Conservation (phyloP, 495 filamentous ascomycete genomes). For the Eremomyces bilateralis region DNA sequence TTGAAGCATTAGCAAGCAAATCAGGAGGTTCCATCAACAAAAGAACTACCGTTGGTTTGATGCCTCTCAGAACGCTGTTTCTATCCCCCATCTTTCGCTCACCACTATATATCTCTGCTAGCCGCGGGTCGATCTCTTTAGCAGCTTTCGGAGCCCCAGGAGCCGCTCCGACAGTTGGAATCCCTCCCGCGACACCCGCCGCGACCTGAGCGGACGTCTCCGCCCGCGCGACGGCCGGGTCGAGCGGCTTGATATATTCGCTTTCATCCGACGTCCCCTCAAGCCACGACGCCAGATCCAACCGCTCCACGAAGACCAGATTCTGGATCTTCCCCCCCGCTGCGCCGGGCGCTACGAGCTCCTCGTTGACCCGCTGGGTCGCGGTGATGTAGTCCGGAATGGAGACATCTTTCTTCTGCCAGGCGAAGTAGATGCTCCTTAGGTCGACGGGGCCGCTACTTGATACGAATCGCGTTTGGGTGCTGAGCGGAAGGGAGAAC, state of each 20-base stretch:
- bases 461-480: slow-evolving; percentile 66
- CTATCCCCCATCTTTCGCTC: slow-evolving; percentile 83
- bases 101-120: slow-evolving; percentile 72
- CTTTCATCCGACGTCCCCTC: slow-evolving; percentile 72
- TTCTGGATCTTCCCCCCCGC: slow-evolving; percentile 46
- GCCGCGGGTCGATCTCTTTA: slow-evolving; percentile 52
- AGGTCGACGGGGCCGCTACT: slow-evolving; percentile 58
- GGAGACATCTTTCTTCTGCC: slow-evolving; percentile 69
- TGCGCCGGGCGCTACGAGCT: slow-evolving; percentile 36
- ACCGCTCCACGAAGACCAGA: slow-evolving; percentile 68
- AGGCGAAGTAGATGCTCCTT: slow-evolving; percentile 86
- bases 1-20: neutral
- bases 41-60: slow-evolving; percentile 62
- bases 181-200: slow-evolving; percentile 24
- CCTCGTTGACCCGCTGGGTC: slow-evolving; percentile 59
- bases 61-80: slow-evolving; percentile 68
- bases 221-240: slow-evolving; percentile 24
- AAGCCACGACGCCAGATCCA: slow-evolving; percentile 81
- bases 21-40: slow-evolving; percentile 1
- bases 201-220: slow-evolving; percentile 26
- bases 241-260: slow-evolving; percentile 75
- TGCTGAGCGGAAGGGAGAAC: slow-evolving; percentile 25
- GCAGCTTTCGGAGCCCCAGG: slow-evolving; percentile 13
- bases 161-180: slow-evolving; percentile 8
- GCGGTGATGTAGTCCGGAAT: slow-evolving; percentile 78